Evolutionary conservation across 1,284 basidiomycete species (phyloP), one percentile per base, ranked within the genome.

Genomic region (Entoloma clypeatum): DNA sequence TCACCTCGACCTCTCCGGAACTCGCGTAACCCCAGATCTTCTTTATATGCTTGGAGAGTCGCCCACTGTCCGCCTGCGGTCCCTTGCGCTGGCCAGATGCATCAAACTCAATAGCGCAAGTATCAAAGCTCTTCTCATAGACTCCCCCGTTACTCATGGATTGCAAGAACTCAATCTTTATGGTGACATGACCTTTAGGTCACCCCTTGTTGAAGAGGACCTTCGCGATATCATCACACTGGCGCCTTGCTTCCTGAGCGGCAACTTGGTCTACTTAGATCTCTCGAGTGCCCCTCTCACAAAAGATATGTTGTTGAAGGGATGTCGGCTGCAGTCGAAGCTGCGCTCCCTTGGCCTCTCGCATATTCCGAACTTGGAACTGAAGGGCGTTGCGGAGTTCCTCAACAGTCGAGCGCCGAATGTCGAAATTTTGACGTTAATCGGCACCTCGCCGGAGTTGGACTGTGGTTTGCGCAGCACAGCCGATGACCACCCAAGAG

Each of bases 311-410:
- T 68, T 96, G 2, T 64, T 81, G 3, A 63, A 70, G 1, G 61
- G 65, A 3, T 79, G 81, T 55, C 71, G 74, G 9, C 65, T 79
- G 2, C 92, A 94, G 60, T 82, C 83, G 1, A 73, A 73, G 26
- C 70, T 99, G 14, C 81, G 95, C 44, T 92, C 89, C 10, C 70
- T 96, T 17, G 93, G 93, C 6, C 75, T 99, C 6, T 92, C 90
- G 5, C 81, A 92, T 62, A 89, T 96, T 47, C 78, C 87, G 1
- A 57, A 69, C 16, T 73, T 99, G 24, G 71, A 78, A 19, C 71
- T 98, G 13, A 67, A 69, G 24, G 75, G 71, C 3, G 72, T 98
- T 41, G 68, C 85, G 13, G 65, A 75, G 8, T 92, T 97, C 62
- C 54, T 98, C 28, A 65, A 69, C 41, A 66, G 62, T 7, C 85